phyloP scores from a whole-genome alignment of 2,329 filamentous ascomycete genomes.

The Exophiala sp. region DNA sequence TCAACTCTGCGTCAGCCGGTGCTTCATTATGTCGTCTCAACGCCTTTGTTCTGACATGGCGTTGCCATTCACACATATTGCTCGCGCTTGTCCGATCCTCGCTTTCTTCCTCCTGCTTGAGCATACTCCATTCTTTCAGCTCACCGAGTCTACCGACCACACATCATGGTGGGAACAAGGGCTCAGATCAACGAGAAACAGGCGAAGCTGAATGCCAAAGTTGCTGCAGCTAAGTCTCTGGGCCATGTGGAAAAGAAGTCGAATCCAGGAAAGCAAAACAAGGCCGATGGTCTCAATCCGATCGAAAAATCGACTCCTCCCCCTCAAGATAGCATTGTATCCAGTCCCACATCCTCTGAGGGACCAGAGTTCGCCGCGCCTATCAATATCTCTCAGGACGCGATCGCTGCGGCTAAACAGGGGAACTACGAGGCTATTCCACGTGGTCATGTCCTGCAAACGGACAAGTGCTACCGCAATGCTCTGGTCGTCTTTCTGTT shows the following conservation, averaged over 20 bases:
- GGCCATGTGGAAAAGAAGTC: no score
- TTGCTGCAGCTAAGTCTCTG: no score
- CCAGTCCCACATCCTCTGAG: slow-evolving; percentile 8
- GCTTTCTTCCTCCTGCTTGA: neutral
- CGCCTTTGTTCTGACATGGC: neutral
- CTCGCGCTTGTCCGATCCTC: neutral
- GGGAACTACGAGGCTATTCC: neutral
- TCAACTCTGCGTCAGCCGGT: neutral
- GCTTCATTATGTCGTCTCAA: neutral
- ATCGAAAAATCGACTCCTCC: neutral
- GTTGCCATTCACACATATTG: neutral
- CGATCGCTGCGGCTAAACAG: slow-evolving; percentile 1
- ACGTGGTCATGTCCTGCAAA: neutral
- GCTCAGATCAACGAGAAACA: neutral
- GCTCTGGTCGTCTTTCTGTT: slow-evolving; percentile 15
- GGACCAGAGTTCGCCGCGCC: slow-evolving; percentile 11
- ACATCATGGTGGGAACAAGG: neutral
- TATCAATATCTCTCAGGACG: neutral
- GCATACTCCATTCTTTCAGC: neutral
- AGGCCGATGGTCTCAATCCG: neutral
- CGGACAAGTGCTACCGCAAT: slow-evolving; percentile 19
- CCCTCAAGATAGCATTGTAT: neutral
- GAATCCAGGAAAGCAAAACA: no score
- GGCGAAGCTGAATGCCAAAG: no score
- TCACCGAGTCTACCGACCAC: neutral